Percentiles rank a stretch among this genome's conserved stretches.
Conservation (phyloP, 768 basidiomycete genomes). For the Chalciporus pseudorubinellus region DNA sequence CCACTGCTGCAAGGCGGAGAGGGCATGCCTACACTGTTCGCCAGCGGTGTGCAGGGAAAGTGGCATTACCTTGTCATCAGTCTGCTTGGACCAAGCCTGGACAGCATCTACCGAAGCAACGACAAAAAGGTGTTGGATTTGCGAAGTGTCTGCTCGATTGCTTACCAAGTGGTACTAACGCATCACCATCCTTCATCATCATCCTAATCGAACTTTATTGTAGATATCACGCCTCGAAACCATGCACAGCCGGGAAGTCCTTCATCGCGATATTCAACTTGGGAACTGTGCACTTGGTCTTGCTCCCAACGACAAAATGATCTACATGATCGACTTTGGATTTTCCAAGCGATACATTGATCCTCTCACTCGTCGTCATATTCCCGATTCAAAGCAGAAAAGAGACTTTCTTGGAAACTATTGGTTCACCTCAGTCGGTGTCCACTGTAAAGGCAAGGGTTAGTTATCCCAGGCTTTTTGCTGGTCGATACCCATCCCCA, state of each 20-base stretch:
- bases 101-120: constrained; percentile 54
- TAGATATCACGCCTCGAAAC: constrained; percentile 71
- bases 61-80: constrained; percentile 80
- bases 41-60: constrained; percentile 50
- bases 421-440: constrained; percentile 78
- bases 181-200: background rate
- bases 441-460: constrained; percentile 79
- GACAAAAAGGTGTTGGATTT: constrained; percentile 63
- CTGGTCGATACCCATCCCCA: constrained; percentile 15
- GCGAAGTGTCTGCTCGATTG: constrained; percentile 69
- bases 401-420: constrained; percentile 83
- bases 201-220: constrained; percentile 4
- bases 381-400: constrained; percentile 63
- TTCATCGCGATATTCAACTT: constrained; percentile 78
- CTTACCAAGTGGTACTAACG: constrained; percentile 67
- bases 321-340: constrained; percentile 87
- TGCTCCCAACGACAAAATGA: constrained; percentile 51
- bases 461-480: constrained; percentile 17
- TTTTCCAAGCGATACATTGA: constrained; percentile 81
- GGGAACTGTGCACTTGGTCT: constrained; percentile 72
- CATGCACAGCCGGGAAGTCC: constrained; percentile 71
- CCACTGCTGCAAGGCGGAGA: constrained; percentile 67
- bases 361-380: constrained; percentile 60
- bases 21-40: constrained; percentile 75
- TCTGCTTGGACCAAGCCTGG: constrained; percentile 68